Base-by-base conservation (phyloP, 176 grass and related monocot species). In the Hsuehochloa calcarea region DNA sequence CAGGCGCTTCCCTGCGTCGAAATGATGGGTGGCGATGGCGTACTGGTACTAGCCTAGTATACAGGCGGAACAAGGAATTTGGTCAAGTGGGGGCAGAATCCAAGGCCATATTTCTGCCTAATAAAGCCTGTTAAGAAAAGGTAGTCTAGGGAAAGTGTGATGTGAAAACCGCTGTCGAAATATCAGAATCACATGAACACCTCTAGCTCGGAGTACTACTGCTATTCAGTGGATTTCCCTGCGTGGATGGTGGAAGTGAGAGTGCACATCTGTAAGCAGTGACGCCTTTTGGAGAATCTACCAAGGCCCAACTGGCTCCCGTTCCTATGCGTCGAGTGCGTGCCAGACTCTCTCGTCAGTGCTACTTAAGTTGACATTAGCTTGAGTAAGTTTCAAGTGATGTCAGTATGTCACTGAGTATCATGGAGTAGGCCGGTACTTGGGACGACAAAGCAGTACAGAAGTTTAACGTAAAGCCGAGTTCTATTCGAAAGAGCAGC, bases 311-410 rank as follows among this genome's bases (percentile, higher is more conserved):
- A 23, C n/a, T 5, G 56, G 22, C 56, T 9, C 22, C 4, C 56
- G n/a, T 13, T n/a, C 6, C 47, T 22, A 23, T 39, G 6, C 8
- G 43, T 66, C 50, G 5, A 29, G 47, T 15, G 50, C 3, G 13
- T 78, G 50, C 38, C 15, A 6, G 49, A 23, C 74, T 66, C 17
- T 78, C 35, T 78, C 44, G 3, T 63, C 74, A 7, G 38, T 19
- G 27, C 34, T 44, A 39, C 34, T 44, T 27, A 82, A 54, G 79
- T 82, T 86, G 79, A 82, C 79, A 82, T 58, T 78, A 73, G 41
- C 20, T 25, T 22, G 55, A 4, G 23, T 15, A 72, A 58, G 46
- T 10, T 47, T 39, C 34, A 19, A 40, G 46, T 87, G 84, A 73
- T 74, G 89, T 79, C 83, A 77, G 5, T 0, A 73, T 74, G 89